These are phyloP conservation scores for Canavalia gladiata DNA, from an alignment of 306 rosid species.

Conservation along the genomic window DNA sequence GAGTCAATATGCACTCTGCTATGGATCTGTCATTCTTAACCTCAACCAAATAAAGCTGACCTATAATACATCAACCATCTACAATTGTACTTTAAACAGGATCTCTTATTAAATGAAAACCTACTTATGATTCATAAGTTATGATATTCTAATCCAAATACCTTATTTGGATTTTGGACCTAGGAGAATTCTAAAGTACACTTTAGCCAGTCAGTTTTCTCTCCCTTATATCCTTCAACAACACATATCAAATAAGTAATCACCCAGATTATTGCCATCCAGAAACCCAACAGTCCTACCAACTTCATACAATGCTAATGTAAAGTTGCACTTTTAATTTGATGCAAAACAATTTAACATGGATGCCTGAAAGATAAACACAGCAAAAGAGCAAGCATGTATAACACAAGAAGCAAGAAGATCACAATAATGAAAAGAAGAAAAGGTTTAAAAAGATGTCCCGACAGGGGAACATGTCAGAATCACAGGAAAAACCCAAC, in stretches of 20 bases:
- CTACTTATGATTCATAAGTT: background rate
- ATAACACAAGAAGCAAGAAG: background rate
- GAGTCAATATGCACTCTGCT: slow-evolving; percentile 6
- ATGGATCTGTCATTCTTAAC: slow-evolving; percentile 8
- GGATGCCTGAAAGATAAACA: slow-evolving; percentile 8
- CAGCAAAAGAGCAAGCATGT: background rate
- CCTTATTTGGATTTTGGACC: background rate
- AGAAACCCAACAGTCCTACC: background rate
- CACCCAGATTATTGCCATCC: background rate
- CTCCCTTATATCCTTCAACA: background rate
- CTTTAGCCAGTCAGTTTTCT: background rate
- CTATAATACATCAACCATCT: slow-evolving; percentile 15
- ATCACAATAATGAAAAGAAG: background rate
- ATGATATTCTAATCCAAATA: slow-evolving; percentile 1
- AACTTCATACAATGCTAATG: background rate
- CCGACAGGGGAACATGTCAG: background rate
- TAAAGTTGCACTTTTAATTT: slow-evolving; percentile 29
- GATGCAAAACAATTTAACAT: slow-evolving; percentile 30
- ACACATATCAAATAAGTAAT: slow-evolving; percentile 7
- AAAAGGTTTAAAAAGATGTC: background rate
- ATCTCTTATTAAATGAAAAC: background rate
- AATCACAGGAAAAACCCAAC: slow-evolving; percentile 40
- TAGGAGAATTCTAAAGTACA: slow-evolving; percentile 8
- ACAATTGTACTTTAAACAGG: slow-evolving; percentile 10
- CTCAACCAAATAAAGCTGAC: slow-evolving; percentile 6